A percentile compares a stretch with the other conserved stretches of the same genome.
phyloP scores from a whole-genome alignment of 2,329 filamentous ascomycete genomes.

The Raffaelea arxii region DNA sequence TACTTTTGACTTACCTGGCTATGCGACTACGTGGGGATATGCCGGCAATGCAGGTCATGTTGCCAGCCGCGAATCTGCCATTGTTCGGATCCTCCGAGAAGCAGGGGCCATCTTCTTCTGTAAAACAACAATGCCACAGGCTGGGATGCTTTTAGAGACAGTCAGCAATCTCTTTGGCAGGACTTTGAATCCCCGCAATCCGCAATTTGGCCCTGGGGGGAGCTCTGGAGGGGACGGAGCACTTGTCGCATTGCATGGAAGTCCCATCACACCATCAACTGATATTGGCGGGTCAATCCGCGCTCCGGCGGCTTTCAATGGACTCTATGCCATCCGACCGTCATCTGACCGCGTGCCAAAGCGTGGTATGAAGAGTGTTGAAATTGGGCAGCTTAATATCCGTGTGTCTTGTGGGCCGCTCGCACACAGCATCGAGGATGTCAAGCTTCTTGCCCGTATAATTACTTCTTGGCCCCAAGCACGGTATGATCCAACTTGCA shows the following conservation, averaged over 20 bases:
- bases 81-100: constrained; percentile 16
- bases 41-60: neutral
- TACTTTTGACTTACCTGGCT: neutral
- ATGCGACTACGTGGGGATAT: neutral
- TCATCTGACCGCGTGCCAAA: constrained; percentile 39
- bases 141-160: constrained; percentile 18
- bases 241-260: constrained; percentile 20
- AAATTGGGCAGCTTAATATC: neutral
- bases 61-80: neutral
- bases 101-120: constrained; percentile 17
- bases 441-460: constrained; percentile 42
- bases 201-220: constrained; percentile 21
- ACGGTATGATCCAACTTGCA: constrained; percentile 58
- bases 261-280: constrained; percentile 10
- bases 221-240: constrained; percentile 27
- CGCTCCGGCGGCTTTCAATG: constrained; percentile 20
- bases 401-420: constrained; percentile 55
- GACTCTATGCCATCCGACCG: constrained; percentile 19
- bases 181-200: constrained; percentile 23
- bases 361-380: constrained; percentile 33
- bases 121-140: constrained; percentile 15
- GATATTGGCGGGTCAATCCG: constrained; percentile 19
- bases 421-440: constrained; percentile 41
- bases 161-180: constrained; percentile 24
- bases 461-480: constrained; percentile 43